These are phyloP conservation scores for Dactylellina cionopaga DNA, from an alignment of 2,329 filamentous ascomycete species.

Conservation along the genomic window DNA sequence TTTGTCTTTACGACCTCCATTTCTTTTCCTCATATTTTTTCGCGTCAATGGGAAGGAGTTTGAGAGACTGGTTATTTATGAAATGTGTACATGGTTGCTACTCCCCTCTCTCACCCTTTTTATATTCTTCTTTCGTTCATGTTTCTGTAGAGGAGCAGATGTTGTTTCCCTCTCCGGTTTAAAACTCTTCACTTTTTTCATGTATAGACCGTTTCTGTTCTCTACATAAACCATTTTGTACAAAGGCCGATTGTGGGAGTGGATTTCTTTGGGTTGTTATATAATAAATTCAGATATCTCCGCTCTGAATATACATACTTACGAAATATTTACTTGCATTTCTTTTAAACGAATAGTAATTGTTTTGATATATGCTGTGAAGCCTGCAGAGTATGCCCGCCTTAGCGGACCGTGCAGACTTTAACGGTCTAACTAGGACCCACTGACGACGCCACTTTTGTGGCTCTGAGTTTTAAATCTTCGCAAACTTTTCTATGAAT, in stretches of 20 bases:
- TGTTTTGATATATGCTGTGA: too few species aligned
- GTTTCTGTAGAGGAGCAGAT: conserved; percentile 56
- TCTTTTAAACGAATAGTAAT: too few species aligned
- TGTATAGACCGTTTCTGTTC: conserved; percentile 42
- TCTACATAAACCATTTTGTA: conserved; percentile 52
- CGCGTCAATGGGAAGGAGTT: conserved; percentile 52
- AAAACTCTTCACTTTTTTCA: conserved; percentile 41
- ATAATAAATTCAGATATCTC: conserved; percentile 54
- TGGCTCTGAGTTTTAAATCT: too few species aligned
- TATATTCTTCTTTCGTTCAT: conserved; percentile 56
- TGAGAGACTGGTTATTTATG: conserved; percentile 51
- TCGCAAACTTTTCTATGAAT: too few species aligned
- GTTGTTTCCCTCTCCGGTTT: neutral
- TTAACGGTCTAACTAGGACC: too few species aligned
- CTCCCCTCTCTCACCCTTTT: conserved; percentile 56
- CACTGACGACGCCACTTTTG: too few species aligned
- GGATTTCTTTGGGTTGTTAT: conserved; percentile 47
- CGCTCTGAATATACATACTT: too few species aligned
- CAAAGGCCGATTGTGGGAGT: conserved; percentile 33
- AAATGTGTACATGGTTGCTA: conserved; percentile 54
- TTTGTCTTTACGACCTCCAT: conserved; percentile 52
- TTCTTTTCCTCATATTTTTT: conserved; percentile 56
- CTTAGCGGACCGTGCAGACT: too few species aligned
- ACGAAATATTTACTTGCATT: too few species aligned
- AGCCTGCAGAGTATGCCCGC: too few species aligned